These are phyloP conservation scores for Apiotrichum sp. DNA, from an alignment of 1,284 basidiomycete genomes.

Conservation along the genomic window DNA sequence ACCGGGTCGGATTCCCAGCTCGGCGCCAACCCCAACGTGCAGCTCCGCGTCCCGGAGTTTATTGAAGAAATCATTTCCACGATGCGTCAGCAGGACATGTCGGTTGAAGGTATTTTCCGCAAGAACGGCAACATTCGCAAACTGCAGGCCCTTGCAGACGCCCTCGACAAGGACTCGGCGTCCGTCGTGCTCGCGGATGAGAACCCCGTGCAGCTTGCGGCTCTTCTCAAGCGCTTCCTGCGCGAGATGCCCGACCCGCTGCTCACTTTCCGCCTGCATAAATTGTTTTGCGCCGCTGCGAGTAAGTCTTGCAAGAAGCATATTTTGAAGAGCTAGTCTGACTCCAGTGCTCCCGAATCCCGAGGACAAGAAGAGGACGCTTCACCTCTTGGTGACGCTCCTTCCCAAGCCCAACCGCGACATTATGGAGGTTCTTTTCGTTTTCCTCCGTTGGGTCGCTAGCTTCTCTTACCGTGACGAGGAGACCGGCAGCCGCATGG, in stretches of 20 bases:
- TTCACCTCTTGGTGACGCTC: slow-evolving; percentile 81
- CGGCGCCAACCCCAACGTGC: slow-evolving; percentile 77
- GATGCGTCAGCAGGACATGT: slow-evolving; percentile 99
- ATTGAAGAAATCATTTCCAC: slow-evolving; percentile 96
- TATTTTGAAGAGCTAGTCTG: too few species aligned
- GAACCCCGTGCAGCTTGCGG: slow-evolving; percentile 95
- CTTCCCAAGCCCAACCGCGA: slow-evolving; percentile 91
- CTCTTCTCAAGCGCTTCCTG: slow-evolving; percentile 93
- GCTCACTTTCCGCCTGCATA: slow-evolving; percentile 89
- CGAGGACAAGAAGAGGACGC: slow-evolving; percentile 69
- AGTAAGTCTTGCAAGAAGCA: slow-evolving; percentile 52
- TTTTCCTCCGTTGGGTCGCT: slow-evolving; percentile 98
- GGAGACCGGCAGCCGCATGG: slow-evolving; percentile 98
- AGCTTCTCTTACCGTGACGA: slow-evolving; percentile 98
- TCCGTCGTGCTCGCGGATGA: slow-evolving; percentile 88
- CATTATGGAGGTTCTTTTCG: slow-evolving; percentile 95
- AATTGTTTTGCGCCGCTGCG: slow-evolving; percentile 80
- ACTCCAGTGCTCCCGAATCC: slow-evolving; percentile 63
- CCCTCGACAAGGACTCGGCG: slow-evolving; percentile 84
- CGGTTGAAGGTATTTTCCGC: slow-evolving; percentile 96
- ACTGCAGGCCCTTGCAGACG: slow-evolving; percentile 82
- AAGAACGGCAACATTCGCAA: slow-evolving; percentile 97
- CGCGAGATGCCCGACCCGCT: slow-evolving; percentile 94
- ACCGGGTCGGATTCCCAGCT: slow-evolving; percentile 84
- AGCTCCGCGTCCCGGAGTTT: slow-evolving; percentile 87